Percentiles rank a stretch among this genome's conserved stretches.
phyloP scores from a whole-genome alignment of 2,329 filamentous ascomycete genomes.

The Colletotrichum cuscutae region DNA sequence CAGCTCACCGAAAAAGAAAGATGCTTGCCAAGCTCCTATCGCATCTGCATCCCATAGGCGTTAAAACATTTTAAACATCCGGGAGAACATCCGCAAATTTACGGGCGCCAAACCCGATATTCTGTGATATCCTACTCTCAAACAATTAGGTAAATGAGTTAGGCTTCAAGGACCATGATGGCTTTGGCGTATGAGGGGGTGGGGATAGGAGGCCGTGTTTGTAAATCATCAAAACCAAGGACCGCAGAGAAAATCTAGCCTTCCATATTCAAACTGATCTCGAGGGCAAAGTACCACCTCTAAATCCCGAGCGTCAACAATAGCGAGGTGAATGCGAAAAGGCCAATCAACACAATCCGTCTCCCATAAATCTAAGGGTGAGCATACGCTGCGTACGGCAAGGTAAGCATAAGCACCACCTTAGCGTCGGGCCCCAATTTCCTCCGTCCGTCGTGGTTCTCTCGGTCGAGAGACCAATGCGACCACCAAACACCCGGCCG shows the following conservation, averaged over 20 bases:
- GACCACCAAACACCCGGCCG: background rate
- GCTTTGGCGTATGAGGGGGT: background rate
- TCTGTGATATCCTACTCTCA: background rate
- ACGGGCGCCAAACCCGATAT: background rate
- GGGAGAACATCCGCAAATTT: too few relatives aligned
- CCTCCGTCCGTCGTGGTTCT: background rate
- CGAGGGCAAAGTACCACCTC: too few relatives aligned
- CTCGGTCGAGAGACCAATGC: too few relatives aligned
- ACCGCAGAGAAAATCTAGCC: background rate
- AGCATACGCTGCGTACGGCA: too few relatives aligned
- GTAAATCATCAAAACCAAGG: background rate
- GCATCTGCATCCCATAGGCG: background rate
- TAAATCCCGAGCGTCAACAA: too few relatives aligned
- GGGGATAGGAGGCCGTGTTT: background rate
- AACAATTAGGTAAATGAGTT: background rate
- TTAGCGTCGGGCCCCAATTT: background rate
- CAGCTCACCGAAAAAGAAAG: background rate
- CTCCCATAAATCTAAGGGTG: too few relatives aligned
- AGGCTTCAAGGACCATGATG: background rate
- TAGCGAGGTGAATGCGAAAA: too few relatives aligned
- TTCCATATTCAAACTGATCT: background rate
- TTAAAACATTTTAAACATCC: too few relatives aligned
- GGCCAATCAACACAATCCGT: background rate
- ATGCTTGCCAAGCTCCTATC: background rate
- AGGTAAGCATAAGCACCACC: background rate